These are phyloP conservation scores for Leishmania turanica DNA, from an alignment of 208 protist genomes.

Conservation along the genomic window DNA sequence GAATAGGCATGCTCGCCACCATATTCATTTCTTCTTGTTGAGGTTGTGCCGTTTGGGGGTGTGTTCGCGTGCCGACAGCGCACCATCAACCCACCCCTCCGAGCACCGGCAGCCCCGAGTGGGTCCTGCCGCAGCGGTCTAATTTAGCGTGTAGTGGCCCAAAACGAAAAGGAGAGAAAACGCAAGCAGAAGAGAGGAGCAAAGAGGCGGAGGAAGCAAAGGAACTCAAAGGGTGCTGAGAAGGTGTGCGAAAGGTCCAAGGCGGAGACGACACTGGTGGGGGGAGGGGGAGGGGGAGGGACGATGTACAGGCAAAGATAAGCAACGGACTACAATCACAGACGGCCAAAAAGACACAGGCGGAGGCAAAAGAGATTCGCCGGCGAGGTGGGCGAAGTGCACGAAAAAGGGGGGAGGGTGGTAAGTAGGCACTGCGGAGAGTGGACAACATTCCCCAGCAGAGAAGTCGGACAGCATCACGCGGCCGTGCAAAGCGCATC, in stretches of 20 bases:
- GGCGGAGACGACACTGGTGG: neutral
- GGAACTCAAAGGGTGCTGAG: neutral
- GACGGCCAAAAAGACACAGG: neutral
- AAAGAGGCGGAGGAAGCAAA: neutral
- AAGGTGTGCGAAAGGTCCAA: neutral
- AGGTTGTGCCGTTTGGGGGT: neutral
- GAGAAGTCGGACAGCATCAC: neutral
- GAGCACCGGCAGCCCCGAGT: neutral
- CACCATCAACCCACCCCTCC: neutral
- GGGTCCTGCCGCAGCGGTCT: neutral
- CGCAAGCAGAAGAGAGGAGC: neutral
- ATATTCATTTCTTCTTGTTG: conserved; percentile 2
- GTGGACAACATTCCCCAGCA: neutral
- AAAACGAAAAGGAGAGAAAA: neutral
- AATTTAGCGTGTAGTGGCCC: neutral
- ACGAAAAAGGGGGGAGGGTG: neutral
- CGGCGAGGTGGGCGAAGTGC: neutral
- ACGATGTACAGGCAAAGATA: neutral
- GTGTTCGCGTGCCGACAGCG: neutral
- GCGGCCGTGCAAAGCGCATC: neutral
- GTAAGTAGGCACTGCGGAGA: neutral
- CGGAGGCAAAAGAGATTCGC: neutral
- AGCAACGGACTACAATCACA: neutral
- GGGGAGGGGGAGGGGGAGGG: no score
- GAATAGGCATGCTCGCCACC: neutral